Evolutionary conservation across 257 asterid genomes (phyloP).

Genomic region (Schizonepeta tenuifolia): DNA sequence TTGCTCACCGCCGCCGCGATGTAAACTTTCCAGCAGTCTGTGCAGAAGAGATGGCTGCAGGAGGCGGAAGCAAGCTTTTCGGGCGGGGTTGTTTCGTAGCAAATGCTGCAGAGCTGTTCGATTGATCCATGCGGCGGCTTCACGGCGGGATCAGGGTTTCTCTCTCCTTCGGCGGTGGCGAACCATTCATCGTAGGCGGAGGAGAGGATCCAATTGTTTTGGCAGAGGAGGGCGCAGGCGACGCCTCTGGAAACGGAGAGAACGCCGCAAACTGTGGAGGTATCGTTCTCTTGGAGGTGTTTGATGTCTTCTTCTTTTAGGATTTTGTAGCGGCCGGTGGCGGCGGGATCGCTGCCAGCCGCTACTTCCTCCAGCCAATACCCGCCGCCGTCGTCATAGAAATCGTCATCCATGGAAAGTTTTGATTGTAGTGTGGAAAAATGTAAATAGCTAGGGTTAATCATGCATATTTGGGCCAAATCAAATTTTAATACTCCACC

Average conservation of each 20-base stretch:
- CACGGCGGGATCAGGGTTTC: not conserved
- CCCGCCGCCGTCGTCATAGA: too few species aligned
- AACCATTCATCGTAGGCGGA: slow-evolving; percentile 52
- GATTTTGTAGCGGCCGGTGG: slow-evolving; percentile 15
- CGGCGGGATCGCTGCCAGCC: too few species aligned
- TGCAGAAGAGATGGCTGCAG: slow-evolving; percentile 47
- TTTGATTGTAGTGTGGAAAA: too few species aligned
- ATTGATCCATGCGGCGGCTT: too few species aligned
- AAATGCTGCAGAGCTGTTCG: slow-evolving; percentile 14
- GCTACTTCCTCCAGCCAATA: not conserved
- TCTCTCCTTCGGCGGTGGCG: not conserved
- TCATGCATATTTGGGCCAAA: too few species aligned
- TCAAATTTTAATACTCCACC: too few species aligned
- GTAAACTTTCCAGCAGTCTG: slow-evolving; percentile 34
- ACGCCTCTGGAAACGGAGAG: slow-evolving; percentile 34
- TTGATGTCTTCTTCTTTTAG: slow-evolving; percentile 31
- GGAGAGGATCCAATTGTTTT: slow-evolving; percentile 39
- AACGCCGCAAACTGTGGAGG: slow-evolving; percentile 16
- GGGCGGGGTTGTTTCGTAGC: not conserved
- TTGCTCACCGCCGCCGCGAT: slow-evolving; percentile 32
- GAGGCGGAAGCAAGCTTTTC: not conserved
- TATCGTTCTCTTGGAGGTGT: slow-evolving; percentile 28
- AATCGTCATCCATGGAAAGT: too few species aligned
- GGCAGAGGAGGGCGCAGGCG: slow-evolving; percentile 35
- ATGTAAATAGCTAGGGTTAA: too few species aligned